These are phyloP conservation scores for Hibiscus trionum DNA, from an alignment of 345 rosid species.

Conservation along the genomic window DNA sequence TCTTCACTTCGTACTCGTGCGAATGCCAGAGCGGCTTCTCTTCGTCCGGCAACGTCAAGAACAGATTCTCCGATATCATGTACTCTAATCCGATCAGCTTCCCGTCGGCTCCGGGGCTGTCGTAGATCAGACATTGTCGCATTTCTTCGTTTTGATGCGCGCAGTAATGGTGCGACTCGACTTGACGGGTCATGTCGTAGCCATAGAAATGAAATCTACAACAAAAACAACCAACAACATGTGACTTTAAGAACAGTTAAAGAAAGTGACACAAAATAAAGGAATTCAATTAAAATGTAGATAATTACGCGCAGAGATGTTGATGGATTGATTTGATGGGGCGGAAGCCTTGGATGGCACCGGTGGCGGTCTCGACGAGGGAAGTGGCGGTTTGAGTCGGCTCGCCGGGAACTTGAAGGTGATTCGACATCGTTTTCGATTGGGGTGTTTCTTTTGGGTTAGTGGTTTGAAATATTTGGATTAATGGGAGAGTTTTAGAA, in stretches of 20 bases:
- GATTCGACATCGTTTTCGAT: conserved; percentile 20
- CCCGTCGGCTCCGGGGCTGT: conserved; percentile 39
- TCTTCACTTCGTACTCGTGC: conserved; percentile 76
- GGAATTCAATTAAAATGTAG: not conserved
- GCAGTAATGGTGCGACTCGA: conserved; percentile 76
- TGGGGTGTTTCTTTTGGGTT: not conserved
- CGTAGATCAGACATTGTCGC: conserved; percentile 77
- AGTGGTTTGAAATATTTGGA: too few relatives aligned
- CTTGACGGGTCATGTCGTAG: conserved; percentile 73
- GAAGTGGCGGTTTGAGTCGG: conserved; percentile 40
- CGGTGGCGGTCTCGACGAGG: conserved; percentile 53
- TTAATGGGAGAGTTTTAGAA: not conserved
- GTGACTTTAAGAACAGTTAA: not conserved
- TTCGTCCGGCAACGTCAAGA: conserved; percentile 50
- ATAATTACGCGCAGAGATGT: conserved; percentile 74
- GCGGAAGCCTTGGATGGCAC: conserved; percentile 51
- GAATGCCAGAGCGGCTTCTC: conserved; percentile 82
- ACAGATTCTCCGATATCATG: conserved; percentile 58
- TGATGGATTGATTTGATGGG: conserved; percentile 67
- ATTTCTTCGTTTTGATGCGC: conserved; percentile 72
- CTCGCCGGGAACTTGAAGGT: conserved; percentile 53
- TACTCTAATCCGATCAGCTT: conserved; percentile 72
- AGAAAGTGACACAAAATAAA: not conserved
- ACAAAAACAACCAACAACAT: not conserved
- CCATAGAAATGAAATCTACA: conserved; percentile 62